These are phyloP conservation scores for Trichoderma orchidacearum DNA, from an alignment of 495 filamentous ascomycete species.

Conservation along the genomic window DNA sequence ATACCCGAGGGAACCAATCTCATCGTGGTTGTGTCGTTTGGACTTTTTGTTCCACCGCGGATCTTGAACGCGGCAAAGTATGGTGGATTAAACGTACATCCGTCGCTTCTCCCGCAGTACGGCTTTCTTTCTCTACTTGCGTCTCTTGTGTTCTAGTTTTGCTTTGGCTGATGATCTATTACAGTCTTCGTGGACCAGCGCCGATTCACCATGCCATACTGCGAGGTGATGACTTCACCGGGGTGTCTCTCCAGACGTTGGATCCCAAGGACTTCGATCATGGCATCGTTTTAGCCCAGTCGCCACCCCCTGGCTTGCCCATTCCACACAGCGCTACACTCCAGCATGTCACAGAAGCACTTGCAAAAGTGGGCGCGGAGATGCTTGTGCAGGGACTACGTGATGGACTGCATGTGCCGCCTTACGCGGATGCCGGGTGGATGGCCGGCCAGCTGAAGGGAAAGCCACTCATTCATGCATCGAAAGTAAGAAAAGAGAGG, in stretches of 20 bases:
- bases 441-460: not conserved
- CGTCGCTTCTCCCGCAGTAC: constrained; percentile 81
- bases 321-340: constrained; percentile 8
- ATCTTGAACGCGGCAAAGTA: constrained; percentile 56
- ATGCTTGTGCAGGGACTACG: constrained; percentile 49
- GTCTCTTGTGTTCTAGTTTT: not conserved
- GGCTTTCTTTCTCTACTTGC: constrained; percentile 6
- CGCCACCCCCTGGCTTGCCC: constrained; percentile 15
- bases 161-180: not conserved
- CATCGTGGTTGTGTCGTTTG: constrained; percentile 92
- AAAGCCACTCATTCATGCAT: constrained; percentile 14
- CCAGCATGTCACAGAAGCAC: constrained; percentile 11
- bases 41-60: constrained; percentile 69
- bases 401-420: constrained; percentile 50
- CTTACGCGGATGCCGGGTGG: constrained; percentile 31
- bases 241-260: constrained; percentile 75
- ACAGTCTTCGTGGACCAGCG: constrained; percentile 56
- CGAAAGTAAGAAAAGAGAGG: constrained; percentile 22
- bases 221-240: constrained; percentile 37
- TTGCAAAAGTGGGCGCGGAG: constrained; percentile 39
- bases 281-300: constrained; percentile 58
- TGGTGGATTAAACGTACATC: constrained; percentile 88
- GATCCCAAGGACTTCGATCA: constrained; percentile 62
- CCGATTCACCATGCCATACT: constrained; percentile 73
- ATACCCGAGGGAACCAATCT: constrained; percentile 58